Evolutionary conservation across 2,329 filamentous ascomycete species (phyloP).

Genomic region (Rutstroemia sp.): DNA sequence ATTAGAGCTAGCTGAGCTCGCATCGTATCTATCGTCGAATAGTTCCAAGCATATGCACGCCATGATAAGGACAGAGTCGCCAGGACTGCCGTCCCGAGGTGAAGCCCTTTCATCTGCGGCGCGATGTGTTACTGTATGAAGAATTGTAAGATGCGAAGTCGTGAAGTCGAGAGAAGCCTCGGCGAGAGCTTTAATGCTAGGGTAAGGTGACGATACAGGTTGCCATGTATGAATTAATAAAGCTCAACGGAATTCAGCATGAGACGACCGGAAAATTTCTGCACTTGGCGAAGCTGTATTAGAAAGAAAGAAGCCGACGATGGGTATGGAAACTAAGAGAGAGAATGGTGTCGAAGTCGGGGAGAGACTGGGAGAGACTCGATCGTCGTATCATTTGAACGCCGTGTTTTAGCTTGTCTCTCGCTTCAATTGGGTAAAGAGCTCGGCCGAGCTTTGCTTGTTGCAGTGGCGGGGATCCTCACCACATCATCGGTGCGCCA

Average conservation of each 20-base stretch:
- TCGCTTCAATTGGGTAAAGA: not conserved
- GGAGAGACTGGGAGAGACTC: not conserved
- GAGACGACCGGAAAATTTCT: too few species aligned
- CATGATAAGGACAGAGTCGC: slow-evolving; percentile 35
- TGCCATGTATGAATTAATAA: not conserved
- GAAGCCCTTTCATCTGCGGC: slow-evolving; percentile 20
- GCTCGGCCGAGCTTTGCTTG: not conserved
- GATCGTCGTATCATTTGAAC: not conserved
- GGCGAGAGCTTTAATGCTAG: slow-evolving; percentile 7
- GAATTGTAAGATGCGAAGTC: slow-evolving; percentile 7
- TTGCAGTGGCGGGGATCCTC: not conserved
- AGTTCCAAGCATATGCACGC: slow-evolving; percentile 42
- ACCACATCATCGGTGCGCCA: not conserved
- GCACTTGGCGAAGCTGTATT: not conserved
- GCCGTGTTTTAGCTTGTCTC: not conserved
- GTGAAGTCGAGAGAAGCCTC: not conserved
- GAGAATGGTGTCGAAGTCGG: not conserved
- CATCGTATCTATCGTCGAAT: slow-evolving; percentile 52
- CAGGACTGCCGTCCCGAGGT: slow-evolving; percentile 19
- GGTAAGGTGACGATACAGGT: slow-evolving; percentile 2
- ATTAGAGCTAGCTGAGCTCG: slow-evolving; percentile 62
- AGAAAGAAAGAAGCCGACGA: not conserved
- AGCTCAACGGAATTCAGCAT: too few species aligned
- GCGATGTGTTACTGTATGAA: not conserved
- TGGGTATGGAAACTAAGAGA: not conserved